A percentile compares a stretch with the other conserved stretches of the same genome.
Evolutionary conservation across 2,329 filamentous ascomycete species (phyloP).

Genomic region (Phyllosticta capitalensis): DNA sequence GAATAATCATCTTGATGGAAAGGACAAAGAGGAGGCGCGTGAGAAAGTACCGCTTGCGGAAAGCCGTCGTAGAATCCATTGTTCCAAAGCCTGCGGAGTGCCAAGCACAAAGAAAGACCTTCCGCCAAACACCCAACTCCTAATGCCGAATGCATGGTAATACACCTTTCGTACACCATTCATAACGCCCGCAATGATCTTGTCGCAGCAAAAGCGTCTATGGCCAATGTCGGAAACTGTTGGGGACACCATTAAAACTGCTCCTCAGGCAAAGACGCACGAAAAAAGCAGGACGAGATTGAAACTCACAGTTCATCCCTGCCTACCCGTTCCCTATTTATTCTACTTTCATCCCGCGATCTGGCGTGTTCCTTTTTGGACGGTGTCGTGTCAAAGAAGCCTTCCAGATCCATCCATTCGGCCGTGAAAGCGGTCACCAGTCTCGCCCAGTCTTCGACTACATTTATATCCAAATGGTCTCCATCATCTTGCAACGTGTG

Average conservation of each 20-base stretch:
- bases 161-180: neutral
- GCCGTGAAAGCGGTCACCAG: constrained; percentile 76
- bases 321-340: constrained; percentile 2
- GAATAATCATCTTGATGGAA: neutral
- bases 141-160: neutral
- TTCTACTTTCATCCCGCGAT: neutral
- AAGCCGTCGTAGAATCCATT: neutral
- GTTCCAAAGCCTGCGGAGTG: neutral
- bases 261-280: neutral
- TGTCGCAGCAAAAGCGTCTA: neutral
- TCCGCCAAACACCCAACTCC: neutral
- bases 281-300: neutral
- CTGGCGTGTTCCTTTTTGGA: constrained; percentile 5
- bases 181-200: neutral
- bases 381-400: constrained; percentile 31
- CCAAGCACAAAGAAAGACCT: neutral
- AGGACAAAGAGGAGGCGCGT: neutral
- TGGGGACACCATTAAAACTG: neutral
- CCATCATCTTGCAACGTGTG: constrained; percentile 77
- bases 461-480: constrained; percentile 69
- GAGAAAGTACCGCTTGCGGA: neutral
- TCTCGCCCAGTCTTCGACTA: constrained; percentile 77
- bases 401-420: constrained; percentile 84
- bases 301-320: constrained; percentile 23
- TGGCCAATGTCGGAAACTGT: neutral